Percentiles rank a stretch among this genome's conserved stretches.
Conservation (phyloP, 129 eudicot species). For the Erigeron canadensis region DNA sequence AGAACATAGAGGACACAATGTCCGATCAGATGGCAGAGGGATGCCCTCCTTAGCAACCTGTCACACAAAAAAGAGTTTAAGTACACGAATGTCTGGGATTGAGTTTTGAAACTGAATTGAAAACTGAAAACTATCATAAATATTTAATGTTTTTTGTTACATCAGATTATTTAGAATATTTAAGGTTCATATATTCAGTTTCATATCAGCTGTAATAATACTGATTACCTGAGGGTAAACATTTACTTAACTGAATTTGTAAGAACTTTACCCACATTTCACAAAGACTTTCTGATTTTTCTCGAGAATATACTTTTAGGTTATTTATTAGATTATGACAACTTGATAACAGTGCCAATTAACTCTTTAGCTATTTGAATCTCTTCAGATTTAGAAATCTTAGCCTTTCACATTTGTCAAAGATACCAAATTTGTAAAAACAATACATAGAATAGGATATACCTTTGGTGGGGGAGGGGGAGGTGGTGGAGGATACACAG, state of each 20-base stretch:
- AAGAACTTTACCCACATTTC: background rate
- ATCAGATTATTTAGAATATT: background rate
- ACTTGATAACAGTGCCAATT: background rate
- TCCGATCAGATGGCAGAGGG: constrained; percentile 74
- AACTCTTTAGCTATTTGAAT: background rate
- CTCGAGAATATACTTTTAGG: background rate
- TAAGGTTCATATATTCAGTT: background rate
- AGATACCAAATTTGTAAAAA: background rate
- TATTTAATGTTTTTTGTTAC: too few species aligned
- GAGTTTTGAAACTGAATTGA: background rate
- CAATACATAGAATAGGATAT: background rate
- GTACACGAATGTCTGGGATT: background rate
- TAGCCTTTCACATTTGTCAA: background rate
- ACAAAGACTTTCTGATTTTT: background rate
- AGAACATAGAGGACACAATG: constrained; percentile 76
- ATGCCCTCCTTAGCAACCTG: constrained; percentile 93
- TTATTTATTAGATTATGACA: background rate
- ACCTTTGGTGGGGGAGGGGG: constrained; percentile 96
- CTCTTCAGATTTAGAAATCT: background rate
- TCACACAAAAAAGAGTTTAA: constrained; percentile 11
- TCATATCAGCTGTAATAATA: background rate
- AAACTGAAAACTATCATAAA: too few species aligned
- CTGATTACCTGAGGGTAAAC: background rate
- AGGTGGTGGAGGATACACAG: constrained; percentile 95
- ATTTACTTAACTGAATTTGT: background rate